Percentiles rank a stretch among this genome's conserved stretches.
Evolutionary conservation across 371 early-diverging fungal genomes (phyloP).

Genomic region (Apophysomyces sp.): DNA sequence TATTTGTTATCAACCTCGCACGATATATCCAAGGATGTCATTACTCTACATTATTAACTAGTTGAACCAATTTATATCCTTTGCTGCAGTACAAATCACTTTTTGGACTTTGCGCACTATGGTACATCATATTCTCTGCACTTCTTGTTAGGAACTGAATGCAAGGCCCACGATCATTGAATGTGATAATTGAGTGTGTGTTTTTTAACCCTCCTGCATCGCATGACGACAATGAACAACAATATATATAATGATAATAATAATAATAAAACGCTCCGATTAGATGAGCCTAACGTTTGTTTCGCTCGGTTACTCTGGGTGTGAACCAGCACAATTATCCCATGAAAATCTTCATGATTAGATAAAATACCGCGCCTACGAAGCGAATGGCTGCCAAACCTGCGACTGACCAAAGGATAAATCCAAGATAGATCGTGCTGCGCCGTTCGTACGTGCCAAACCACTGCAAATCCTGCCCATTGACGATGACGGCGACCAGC

Average conservation of each 20-base stretch:
- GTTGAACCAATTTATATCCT: no score
- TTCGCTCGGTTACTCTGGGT: neutral
- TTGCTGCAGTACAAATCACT: no score
- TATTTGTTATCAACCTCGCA: no score
- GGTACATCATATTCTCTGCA: no score
- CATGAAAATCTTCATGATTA: slow-evolving; percentile 43
- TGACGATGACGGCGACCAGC: slow-evolving; percentile 58
- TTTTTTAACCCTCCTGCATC: neutral
- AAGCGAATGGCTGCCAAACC: slow-evolving; percentile 75
- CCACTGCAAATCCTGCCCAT: slow-evolving; percentile 36
- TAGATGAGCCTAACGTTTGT: neutral
- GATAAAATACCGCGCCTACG: slow-evolving; percentile 70
- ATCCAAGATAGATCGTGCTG: slow-evolving; percentile 57
- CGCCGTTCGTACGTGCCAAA: slow-evolving; percentile 21
- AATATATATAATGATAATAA: neutral
- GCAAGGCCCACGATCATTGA: no score
- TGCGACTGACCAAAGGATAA: slow-evolving; percentile 85
- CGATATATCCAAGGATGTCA: no score
- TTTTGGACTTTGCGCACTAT: no score
- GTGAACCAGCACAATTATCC: slow-evolving; percentile 6
- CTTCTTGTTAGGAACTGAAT: no score
- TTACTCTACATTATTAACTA: no score
- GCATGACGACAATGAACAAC: neutral
- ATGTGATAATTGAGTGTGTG: no score
- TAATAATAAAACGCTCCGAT: neutral